Evolutionary conservation across 129 eudicot genomes (phyloP).

Genomic region (Logfia minima): DNA sequence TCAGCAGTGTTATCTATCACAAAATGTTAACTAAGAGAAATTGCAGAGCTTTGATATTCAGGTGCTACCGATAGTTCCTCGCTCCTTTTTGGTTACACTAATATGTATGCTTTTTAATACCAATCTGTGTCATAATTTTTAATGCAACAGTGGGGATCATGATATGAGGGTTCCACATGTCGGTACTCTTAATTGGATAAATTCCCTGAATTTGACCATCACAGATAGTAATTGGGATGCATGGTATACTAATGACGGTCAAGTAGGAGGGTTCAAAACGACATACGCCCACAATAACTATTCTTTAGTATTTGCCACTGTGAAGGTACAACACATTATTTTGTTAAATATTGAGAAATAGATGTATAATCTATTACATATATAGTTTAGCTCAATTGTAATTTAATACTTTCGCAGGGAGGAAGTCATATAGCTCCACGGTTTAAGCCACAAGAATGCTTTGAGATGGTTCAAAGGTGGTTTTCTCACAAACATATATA

Average conservation of each 20-base stretch:
- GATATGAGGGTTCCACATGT: slow-evolving; percentile 31
- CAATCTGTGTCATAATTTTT: too few species aligned
- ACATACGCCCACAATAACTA: slow-evolving; percentile 5
- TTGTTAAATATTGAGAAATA: too few species aligned
- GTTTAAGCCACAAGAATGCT: slow-evolving; percentile 13
- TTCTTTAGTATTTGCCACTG: slow-evolving; percentile 15
- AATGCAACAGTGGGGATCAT: slow-evolving; percentile 35
- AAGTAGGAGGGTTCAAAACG: slow-evolving; percentile 21
- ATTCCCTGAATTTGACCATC: slow-evolving; percentile 17
- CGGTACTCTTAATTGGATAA: slow-evolving; percentile 23
- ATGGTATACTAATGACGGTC: slow-evolving; percentile 9
- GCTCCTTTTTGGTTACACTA: too few species aligned
- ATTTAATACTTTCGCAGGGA: neutral
- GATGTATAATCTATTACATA: neutral
- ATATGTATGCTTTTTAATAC: neutral
- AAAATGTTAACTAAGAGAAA: slow-evolving; percentile 19
- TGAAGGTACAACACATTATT: neutral
- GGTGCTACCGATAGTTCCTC: neutral
- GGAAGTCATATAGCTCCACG: slow-evolving; percentile 21
- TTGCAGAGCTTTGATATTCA: slow-evolving; percentile 28
- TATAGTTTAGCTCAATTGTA: too few species aligned
- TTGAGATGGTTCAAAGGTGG: slow-evolving; percentile 22
- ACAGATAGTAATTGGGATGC: slow-evolving; percentile 26
- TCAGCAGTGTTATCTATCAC: slow-evolving; percentile 20
- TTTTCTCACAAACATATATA: neutral